Percentiles rank a stretch among this genome's conserved stretches.
Evolutionary conservation across 495 filamentous ascomycete species (phyloP).

Genomic region (Jackrogersella minutella): DNA sequence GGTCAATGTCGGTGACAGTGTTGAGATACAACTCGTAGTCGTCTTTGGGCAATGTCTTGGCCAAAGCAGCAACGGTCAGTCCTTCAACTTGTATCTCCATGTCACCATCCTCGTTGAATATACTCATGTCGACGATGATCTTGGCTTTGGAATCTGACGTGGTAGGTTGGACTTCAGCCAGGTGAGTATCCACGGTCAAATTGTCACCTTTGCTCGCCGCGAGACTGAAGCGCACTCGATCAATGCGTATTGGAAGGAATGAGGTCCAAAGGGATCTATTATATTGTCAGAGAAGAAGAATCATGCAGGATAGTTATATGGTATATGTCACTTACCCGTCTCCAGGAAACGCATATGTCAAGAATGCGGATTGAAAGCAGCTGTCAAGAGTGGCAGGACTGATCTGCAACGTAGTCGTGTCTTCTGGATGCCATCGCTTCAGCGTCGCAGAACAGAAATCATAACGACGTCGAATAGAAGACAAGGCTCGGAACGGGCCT

Average conservation of each 20-base stretch:
- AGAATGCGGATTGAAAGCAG: slow-evolving; percentile 56
- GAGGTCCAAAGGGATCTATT: slow-evolving; percentile 53
- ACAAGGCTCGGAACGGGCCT: slow-evolving; percentile 53
- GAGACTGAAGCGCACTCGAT: slow-evolving; percentile 51
- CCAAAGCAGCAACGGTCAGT: slow-evolving; percentile 49
- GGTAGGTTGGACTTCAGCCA: slow-evolving; percentile 38
- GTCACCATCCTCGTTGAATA: slow-evolving; percentile 46
- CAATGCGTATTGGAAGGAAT: slow-evolving; percentile 52
- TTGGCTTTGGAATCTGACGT: slow-evolving; percentile 40
- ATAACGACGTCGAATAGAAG: slow-evolving; percentile 50
- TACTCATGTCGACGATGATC: slow-evolving; percentile 48
- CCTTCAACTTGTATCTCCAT: slow-evolving; percentile 54
- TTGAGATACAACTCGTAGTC: slow-evolving; percentile 55
- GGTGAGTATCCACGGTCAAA: slow-evolving; percentile 49
- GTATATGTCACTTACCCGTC: slow-evolving; percentile 44
- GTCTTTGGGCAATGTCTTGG: slow-evolving; percentile 48
- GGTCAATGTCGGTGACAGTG: slow-evolving; percentile 52
- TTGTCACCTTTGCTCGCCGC: slow-evolving; percentile 32
- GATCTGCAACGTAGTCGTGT: slow-evolving; percentile 47
- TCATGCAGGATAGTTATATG: background rate
- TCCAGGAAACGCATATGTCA: slow-evolving; percentile 55
- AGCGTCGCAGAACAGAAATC: slow-evolving; percentile 56
- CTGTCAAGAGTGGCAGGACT: slow-evolving; percentile 59
- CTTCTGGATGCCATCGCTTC: slow-evolving; percentile 42
- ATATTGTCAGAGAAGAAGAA: slow-evolving; percentile 1